phyloP scores from a whole-genome alignment of 257 asterid genomes.

The Primulina tabacum region DNA sequence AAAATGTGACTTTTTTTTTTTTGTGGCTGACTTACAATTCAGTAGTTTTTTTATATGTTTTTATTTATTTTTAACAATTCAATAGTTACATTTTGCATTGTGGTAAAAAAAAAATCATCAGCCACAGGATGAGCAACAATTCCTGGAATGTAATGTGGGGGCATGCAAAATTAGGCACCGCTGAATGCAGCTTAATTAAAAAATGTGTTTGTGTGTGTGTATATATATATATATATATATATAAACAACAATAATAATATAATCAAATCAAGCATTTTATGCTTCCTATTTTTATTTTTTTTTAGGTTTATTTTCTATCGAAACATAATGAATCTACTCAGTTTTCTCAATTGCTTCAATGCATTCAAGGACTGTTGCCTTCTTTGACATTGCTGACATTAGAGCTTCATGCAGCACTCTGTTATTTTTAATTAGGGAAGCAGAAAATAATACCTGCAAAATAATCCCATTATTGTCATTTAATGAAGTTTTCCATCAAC shows the following conservation, averaged over 20 bases:
- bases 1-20: too few species aligned
- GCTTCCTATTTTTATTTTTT: not conserved
- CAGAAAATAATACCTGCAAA: constrained; percentile 74
- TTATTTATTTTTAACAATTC: too few species aligned
- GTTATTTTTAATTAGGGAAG: constrained; percentile 73
- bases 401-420: constrained; percentile 65
- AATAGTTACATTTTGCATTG: too few species aligned
- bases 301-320: not conserved
- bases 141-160: not conserved
- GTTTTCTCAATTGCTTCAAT: constrained; percentile 86
- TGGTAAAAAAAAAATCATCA: not conserved
- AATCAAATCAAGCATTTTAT: not conserved
- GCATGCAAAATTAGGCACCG: not conserved
- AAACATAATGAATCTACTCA: constrained; percentile 25
- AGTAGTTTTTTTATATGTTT: too few species aligned
- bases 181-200: not conserved
- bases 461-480: not conserved
- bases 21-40: too few species aligned
- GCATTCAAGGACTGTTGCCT: constrained; percentile 83
- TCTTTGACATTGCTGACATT: constrained; percentile 76
- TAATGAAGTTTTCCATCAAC: not conserved
- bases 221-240: too few species aligned
- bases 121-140: too few species aligned
- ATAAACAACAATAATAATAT: not conserved
- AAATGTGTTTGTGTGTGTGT: too few species aligned